Conservation (phyloP, 805 yeast genomes). For the Lipomyces kockii region DNA sequence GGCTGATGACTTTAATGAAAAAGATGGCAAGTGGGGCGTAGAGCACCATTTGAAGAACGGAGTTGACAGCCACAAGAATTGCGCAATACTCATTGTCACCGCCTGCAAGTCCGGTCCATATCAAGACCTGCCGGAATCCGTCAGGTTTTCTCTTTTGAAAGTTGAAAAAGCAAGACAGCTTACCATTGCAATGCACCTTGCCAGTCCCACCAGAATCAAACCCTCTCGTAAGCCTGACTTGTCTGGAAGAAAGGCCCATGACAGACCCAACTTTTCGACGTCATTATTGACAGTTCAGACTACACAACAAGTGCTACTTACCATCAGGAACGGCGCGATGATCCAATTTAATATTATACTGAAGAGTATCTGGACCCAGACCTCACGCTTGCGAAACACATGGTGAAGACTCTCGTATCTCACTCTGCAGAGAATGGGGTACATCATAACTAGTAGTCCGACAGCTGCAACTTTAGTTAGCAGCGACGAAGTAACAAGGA, state of each 20-base stretch:
- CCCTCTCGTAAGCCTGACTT: slow-evolving; percentile 56
- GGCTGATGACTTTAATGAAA: slow-evolving; percentile 51
- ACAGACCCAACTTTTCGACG: slow-evolving; percentile 47
- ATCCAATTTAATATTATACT: slow-evolving; percentile 59
- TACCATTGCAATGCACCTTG: slow-evolving; percentile 64
- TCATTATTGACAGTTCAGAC: background rate
- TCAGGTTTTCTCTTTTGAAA: background rate
- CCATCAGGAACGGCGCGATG: slow-evolving; percentile 60
- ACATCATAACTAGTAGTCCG: slow-evolving; percentile 60
- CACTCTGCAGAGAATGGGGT: slow-evolving; percentile 60
- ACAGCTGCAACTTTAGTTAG: slow-evolving; percentile 41
- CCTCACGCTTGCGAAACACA: slow-evolving; percentile 38
- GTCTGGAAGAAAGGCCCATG: slow-evolving; percentile 58
- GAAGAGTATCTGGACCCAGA: slow-evolving; percentile 44
- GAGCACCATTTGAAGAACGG: slow-evolving; percentile 55
- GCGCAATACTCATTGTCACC: slow-evolving; percentile 59
- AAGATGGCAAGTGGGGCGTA: slow-evolving; percentile 59
- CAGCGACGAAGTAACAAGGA: background rate
- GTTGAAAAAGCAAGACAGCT: background rate
- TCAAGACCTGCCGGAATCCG: slow-evolving; percentile 39
- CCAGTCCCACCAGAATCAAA: slow-evolving; percentile 62
- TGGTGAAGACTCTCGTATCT: slow-evolving; percentile 53
- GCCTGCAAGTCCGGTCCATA: slow-evolving; percentile 53
- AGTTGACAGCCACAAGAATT: slow-evolving; percentile 55
- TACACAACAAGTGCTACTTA: slow-evolving; percentile 30